Evolutionary conservation across 768 basidiomycete species (phyloP), one percentile per base, ranked within the genome.

Genomic region (Leucocoprinus birnbaumii): DNA sequence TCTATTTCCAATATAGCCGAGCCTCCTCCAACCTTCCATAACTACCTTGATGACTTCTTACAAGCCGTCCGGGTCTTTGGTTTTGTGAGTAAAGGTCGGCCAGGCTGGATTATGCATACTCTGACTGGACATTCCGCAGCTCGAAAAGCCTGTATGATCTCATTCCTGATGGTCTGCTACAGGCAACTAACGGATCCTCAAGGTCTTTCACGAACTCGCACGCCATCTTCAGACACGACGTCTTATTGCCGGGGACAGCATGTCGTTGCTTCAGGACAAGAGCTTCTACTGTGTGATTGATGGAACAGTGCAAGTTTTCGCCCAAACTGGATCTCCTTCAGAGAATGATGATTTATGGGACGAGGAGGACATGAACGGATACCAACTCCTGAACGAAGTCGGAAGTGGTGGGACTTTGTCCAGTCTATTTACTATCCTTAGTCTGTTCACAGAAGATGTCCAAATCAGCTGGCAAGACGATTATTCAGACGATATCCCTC

Each of bases 281-380:
- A 94, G 87, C 59, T 99, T 99, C 71, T 98, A 98, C 70, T 98
- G 94, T 66, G 96, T 99, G 31, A 88, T 98, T 27, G 97, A 99
- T 67, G 97, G 97, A n/a, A 89, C 82, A 58, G 96, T 96, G 13
- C 93, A 99, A 64, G 93, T 98, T 10, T 97, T 82, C 66, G 91
- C 91, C 14, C 82, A 83, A 56, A 84, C 86, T 0, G 84, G 82
- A 4, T 78, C 81, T 59, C 71, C 73, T 11, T 31, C 31, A 5
- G 11, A 31, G 31, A 64, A 73, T 10, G 75, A 79, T 52, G 82
- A 81, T 40, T 71, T 80, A 11, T 91, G 87, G 85, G 91, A 91
- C 37, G 84, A 86, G 51, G 90, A 91, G 63, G 86, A 91, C 50
- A 89, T 91, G 82, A 96, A 97, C 59, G 95, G 96, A 2, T 98